Percentiles rank a stretch among this genome's conserved stretches.
Evolutionary conservation across 1,284 basidiomycete species (phyloP).

Genomic region (Retiboletus fuscus): DNA sequence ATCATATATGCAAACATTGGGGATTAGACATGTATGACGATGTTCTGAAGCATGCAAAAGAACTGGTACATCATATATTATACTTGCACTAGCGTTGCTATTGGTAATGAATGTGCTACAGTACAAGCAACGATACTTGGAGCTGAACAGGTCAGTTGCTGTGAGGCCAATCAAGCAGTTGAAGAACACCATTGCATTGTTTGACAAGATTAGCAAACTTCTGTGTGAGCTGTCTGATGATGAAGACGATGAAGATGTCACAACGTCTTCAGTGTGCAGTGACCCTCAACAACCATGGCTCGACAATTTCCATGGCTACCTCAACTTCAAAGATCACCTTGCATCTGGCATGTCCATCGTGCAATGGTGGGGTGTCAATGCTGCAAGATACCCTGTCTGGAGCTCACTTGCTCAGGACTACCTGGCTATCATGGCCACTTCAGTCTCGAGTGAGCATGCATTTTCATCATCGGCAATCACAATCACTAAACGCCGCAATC

Average conservation of each 20-base stretch:
- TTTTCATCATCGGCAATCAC: background rate
- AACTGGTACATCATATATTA: background rate
- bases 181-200: background rate
- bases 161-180: too few species aligned
- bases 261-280: too few species aligned
- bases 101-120: too few species aligned
- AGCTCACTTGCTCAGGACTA: background rate
- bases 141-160: slow-evolving; percentile 10
- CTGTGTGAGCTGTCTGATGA: slow-evolving; percentile 5
- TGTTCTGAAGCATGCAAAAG: slow-evolving; percentile 10
- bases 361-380: slow-evolving; percentile 46
- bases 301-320: slow-evolving; percentile 45
- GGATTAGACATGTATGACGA: slow-evolving; percentile 18
- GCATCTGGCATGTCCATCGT: slow-evolving; percentile 36
- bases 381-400: background rate
- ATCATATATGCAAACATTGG: slow-evolving; percentile 36
- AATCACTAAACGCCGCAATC: background rate
- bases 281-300: slow-evolving; percentile 38
- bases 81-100: too few species aligned
- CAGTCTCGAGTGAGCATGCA: background rate
- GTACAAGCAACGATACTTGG: background rate
- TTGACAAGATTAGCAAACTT: slow-evolving; percentile 7
- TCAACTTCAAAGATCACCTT: slow-evolving; percentile 39
- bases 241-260: too few species aligned
- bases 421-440: background rate